These are phyloP conservation scores for Phytopythium ostracodes DNA, from an alignment of 352 stramenopile species.

Conservation along the genomic window DNA sequence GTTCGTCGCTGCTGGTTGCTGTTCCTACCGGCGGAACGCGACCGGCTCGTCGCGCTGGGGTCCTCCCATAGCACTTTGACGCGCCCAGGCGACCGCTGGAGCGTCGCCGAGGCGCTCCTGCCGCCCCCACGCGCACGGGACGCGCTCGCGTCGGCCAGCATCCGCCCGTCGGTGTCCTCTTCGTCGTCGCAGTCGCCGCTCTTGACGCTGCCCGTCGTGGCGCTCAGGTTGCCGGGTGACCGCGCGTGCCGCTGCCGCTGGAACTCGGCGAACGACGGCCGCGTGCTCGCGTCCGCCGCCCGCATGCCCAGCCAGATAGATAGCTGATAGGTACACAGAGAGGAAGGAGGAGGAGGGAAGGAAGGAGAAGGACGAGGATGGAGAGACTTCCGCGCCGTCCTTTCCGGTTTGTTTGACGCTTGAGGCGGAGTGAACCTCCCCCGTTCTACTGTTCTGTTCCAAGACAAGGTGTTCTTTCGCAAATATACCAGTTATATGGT, in stretches of 20 bases:
- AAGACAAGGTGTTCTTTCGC: too few species aligned
- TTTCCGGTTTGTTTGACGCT: background rate
- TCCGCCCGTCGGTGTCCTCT: too few species aligned
- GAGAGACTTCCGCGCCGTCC: too few species aligned
- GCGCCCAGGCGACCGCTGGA: background rate
- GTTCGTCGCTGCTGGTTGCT: background rate
- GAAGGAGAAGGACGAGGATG: too few species aligned
- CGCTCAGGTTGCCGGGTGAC: background rate
- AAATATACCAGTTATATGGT: background rate
- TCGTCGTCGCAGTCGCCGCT: background rate
- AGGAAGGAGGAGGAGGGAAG: too few species aligned
- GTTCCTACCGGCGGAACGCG: background rate
- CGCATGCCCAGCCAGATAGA: background rate
- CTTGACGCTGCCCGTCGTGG: background rate
- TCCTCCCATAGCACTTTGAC: conserved; percentile 6
- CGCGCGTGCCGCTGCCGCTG: background rate
- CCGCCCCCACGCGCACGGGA: too few species aligned
- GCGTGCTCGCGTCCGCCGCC: background rate
- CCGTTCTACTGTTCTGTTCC: too few species aligned
- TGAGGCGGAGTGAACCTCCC: too few species aligned
- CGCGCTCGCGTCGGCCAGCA: too few species aligned
- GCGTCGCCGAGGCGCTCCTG: background rate
- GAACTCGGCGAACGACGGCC: conserved; percentile 3
- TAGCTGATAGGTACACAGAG: background rate
- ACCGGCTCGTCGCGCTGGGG: background rate